Evolutionary conservation across 352 stramenopile genomes (phyloP).

Genomic region (Phytophthora capsici): DNA sequence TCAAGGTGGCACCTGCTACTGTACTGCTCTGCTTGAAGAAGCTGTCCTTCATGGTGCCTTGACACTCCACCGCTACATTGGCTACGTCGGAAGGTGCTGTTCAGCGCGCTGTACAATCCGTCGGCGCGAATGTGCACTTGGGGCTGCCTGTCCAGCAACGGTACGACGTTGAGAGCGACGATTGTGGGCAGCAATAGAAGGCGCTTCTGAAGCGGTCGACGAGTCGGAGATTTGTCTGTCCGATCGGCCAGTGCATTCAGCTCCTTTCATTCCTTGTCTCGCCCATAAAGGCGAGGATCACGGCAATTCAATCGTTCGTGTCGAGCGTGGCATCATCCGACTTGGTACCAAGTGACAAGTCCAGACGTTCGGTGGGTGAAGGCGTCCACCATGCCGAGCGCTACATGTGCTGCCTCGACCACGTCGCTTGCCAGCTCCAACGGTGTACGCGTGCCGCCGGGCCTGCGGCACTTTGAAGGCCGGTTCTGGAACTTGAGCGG

Average conservation of each 20-base stretch:
- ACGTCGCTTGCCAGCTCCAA: slow-evolving; percentile 20
- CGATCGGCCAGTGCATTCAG: slow-evolving; percentile 13
- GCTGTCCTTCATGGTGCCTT: too few species aligned
- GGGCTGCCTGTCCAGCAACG: slow-evolving; percentile 2
- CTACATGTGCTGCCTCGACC: slow-evolving; percentile 15
- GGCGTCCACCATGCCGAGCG: slow-evolving; percentile 6
- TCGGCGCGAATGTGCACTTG: slow-evolving; percentile 26
- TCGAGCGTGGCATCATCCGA: slow-evolving; percentile 7
- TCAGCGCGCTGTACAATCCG: slow-evolving; percentile 1
- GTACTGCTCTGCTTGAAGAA: slow-evolving; percentile 16
- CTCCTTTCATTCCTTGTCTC: slow-evolving; percentile 11
- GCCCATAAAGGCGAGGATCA: slow-evolving; percentile 6
- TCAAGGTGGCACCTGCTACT: neutral
- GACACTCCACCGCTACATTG: neutral
- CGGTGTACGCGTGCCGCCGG: slow-evolving; percentile 30
- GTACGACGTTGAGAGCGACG: slow-evolving; percentile 16
- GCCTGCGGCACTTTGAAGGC: slow-evolving; percentile 40
- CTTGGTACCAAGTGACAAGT: neutral
- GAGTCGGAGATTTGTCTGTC: slow-evolving; percentile 19
- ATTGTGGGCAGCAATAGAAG: slow-evolving; percentile 12
- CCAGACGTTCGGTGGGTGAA: neutral
- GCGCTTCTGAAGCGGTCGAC: neutral
- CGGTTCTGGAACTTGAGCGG: slow-evolving; percentile 41
- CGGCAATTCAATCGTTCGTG: slow-evolving; percentile 16
- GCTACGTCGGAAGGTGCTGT: slow-evolving; percentile 14